phyloP scores from a whole-genome alignment of 75 land plant species.

The Ceratopteris richardii region DNA sequence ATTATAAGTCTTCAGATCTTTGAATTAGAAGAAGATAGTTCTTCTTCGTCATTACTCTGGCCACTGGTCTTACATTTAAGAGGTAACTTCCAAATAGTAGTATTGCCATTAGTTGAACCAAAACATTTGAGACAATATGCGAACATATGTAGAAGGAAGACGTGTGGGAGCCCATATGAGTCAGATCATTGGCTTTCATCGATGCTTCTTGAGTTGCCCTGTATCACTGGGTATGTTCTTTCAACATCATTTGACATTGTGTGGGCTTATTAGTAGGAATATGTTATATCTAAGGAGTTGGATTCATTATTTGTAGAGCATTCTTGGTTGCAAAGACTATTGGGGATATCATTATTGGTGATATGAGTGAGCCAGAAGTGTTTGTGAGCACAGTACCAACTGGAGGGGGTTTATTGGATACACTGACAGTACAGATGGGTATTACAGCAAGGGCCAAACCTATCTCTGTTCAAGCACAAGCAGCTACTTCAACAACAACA shows the following conservation, averaged over 20 bases:
- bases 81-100: conserved; percentile 51
- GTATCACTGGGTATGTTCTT: conserved; percentile 84
- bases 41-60: conserved; percentile 43
- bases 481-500: conserved; percentile 41
- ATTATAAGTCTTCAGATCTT: conserved; percentile 53
- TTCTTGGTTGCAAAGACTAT: conserved; percentile 76
- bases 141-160: conserved; percentile 32
- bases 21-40: conserved; percentile 38
- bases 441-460: conserved; percentile 86
- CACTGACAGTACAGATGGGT: conserved; percentile 74
- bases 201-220: conserved; percentile 75
- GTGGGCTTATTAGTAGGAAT: background rate
- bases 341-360: conserved; percentile 79
- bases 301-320: conserved; percentile 33
- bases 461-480: conserved; percentile 59
- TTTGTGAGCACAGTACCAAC: conserved; percentile 53
- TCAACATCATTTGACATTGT: background rate
- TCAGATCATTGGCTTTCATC: conserved; percentile 48
- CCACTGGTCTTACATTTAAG: conserved; percentile 65
- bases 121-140: conserved; percentile 50
- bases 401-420: conserved; percentile 85
- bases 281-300: background rate
- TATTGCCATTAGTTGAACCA: conserved; percentile 86
- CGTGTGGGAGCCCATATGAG: conserved; percentile 64
- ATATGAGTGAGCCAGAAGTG: conserved; percentile 76